Percentiles rank a stretch among this genome's conserved stretches.
Conservation (phyloP, 495 filamentous ascomycete genomes). For the Lophium mytilinum region DNA sequence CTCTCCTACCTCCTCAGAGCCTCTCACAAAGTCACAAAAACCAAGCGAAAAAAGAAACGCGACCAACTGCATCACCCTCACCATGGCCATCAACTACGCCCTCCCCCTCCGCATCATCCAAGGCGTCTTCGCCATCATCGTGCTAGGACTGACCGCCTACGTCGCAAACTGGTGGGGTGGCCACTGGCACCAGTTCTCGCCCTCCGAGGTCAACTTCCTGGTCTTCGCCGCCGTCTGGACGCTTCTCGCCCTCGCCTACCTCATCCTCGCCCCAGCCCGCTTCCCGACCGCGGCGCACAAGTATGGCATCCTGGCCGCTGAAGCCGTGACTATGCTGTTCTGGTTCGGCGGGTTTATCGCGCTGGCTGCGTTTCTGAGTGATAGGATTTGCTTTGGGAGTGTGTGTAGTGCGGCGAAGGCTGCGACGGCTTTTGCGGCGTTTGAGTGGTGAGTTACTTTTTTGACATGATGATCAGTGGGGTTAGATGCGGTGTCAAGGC, state of each 20-base stretch:
- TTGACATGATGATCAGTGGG: too few species aligned
- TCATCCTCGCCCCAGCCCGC: conserved; percentile 54
- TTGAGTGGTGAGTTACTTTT: conserved; percentile 45
- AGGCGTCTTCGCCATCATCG: conserved; percentile 57
- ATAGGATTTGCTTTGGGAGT: conserved; percentile 40
- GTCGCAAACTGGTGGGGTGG: conserved; percentile 33
- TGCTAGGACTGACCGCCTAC: conserved; percentile 64
- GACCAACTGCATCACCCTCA: neutral
- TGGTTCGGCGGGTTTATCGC: conserved; percentile 84
- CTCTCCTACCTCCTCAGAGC: too few species aligned
- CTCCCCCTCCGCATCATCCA: conserved; percentile 50
- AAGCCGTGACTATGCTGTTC: conserved; percentile 70
- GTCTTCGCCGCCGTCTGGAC: conserved; percentile 69
- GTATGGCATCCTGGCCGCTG: conserved; percentile 55
- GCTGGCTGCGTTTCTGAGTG: conserved; percentile 51
- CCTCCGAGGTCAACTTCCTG: conserved; percentile 56
- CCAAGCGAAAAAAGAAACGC: too few species aligned
- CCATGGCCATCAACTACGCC: neutral
- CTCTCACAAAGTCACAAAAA: too few species aligned
- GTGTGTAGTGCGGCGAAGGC: conserved; percentile 46
- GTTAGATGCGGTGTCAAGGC: too few species aligned
- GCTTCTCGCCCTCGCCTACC: conserved; percentile 57
- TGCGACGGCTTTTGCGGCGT: conserved; percentile 45
- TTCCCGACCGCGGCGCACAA: conserved; percentile 50
- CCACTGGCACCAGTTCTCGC: conserved; percentile 33